A percentile compares a stretch with the other conserved stretches of the same genome.
phyloP scores from a whole-genome alignment of 139 green algal species.

The Chlamydomonas incerta region DNA sequence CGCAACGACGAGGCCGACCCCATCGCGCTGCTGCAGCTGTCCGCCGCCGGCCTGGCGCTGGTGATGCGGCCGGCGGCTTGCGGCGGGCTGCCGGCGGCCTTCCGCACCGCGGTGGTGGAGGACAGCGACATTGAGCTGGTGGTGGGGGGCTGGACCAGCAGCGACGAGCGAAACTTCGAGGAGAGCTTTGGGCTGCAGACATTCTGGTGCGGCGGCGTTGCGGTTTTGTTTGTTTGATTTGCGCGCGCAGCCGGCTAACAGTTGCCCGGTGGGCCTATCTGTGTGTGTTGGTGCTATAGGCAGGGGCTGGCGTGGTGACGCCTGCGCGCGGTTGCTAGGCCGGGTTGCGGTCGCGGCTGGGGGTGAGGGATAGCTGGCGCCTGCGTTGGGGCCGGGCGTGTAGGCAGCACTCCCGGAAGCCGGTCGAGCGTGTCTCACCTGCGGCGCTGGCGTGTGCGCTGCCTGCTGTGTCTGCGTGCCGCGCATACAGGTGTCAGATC shows the following conservation, averaged over 20 bases:
- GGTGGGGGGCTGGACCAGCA: constrained; percentile 9
- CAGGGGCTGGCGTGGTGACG: no score
- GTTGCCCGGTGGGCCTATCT: no score
- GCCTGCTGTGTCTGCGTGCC: no score
- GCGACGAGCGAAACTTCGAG: constrained; percentile 30
- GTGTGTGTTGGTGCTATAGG: no score
- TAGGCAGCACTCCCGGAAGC: no score
- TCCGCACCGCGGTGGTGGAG: constrained; percentile 24
- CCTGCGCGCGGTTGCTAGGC: no score
- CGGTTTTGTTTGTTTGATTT: no score
- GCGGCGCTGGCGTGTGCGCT: no score
- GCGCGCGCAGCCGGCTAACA: not conserved
- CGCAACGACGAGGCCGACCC: constrained; percentile 1
- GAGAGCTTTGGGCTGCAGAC: constrained; percentile 34
- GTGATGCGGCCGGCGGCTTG: not conserved
- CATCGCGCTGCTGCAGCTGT: constrained; percentile 33
- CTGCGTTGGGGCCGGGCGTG: no score
- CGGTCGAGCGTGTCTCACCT: no score
- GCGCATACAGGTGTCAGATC: constrained; percentile 36
- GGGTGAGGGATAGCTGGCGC: no score
- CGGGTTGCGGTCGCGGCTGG: no score
- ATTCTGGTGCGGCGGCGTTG: constrained; percentile 8
- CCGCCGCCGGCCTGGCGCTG: constrained; percentile 10
- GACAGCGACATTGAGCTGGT: constrained; percentile 41
- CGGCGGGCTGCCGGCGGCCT: constrained; percentile 17